Evolutionary conservation across 2,329 filamentous ascomycete species (phyloP), one percentile per base, ranked within the genome.

Genomic region (Cladophialophora immunda): DNA sequence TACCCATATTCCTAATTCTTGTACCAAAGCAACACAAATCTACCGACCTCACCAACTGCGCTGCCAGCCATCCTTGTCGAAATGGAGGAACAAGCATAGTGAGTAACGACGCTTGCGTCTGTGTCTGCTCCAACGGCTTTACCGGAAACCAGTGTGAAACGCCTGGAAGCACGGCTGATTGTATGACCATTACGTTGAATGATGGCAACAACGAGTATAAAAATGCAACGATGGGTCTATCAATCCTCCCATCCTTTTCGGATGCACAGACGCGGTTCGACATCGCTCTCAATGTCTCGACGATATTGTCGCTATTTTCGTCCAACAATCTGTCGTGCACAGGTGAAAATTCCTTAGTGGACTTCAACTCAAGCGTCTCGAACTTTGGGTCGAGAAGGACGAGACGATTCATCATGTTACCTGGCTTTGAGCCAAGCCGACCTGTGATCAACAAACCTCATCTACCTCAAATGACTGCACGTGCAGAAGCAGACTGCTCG

Each of bases 121-220:
- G 94, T 76, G 88, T 97, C 52, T 99, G 94, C 78, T 88, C 90
- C 25, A 93, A 95, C 73, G 93, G 94, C 1, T 98, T 94, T 76
- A 94, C 91, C 0, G 90, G 90, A 25, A 79, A 80, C 1, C 84
- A 81, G 17, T 92, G 90, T 74, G 82, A 79, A 1, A 79, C 78
- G 4, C 78, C 81, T 15, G 84, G 85, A 64, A 80, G 84, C 27
- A 80, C 79, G 55, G 58, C 65, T 25, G 69, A 69, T 50, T 71
- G 68, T 59, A 84, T 85, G 6, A 88, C 84, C 0, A 83, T 82
- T 2, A 70, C 76, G 36, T 71, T 81, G 2, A 77, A 76, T 32
- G 77, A 81, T 29, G 80, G 81, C 50, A 73, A 74, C 0, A 75
- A 71, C 6, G 70, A 72, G 47, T 80, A 78, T 57, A 78, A 79